Conservation (phyloP, 208 protist genomes). For the Trypanosomatidae sp. region DNA sequence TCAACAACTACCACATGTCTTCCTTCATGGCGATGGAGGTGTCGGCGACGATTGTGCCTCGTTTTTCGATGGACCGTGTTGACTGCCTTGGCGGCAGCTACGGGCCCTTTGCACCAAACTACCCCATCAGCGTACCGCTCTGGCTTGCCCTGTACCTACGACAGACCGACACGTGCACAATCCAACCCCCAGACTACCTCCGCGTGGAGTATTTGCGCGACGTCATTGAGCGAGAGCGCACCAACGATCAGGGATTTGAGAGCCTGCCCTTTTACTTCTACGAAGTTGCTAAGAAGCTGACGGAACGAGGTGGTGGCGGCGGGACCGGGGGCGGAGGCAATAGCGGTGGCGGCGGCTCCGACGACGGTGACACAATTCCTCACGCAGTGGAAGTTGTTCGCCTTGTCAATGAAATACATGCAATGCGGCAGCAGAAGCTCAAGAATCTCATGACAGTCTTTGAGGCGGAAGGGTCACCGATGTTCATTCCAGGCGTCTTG, state of each 20-base stretch:
- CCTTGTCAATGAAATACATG: constrained; percentile 71
- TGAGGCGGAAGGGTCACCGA: constrained; percentile 65
- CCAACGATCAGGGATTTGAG: constrained; percentile 73
- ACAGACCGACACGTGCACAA: constrained; percentile 79
- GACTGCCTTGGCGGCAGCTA: constrained; percentile 63
- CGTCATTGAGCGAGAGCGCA: constrained; percentile 61
- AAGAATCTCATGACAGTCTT: constrained; percentile 81
- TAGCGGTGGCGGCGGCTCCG: constrained; percentile 10
- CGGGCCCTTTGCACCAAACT: constrained; percentile 82
- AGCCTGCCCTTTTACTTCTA: constrained; percentile 89
- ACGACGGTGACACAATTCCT: constrained; percentile 54
- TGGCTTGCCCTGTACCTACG: constrained; percentile 86
- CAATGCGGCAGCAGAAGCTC: constrained; percentile 77
- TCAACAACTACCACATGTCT: constrained; percentile 82
- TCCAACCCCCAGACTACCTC: constrained; percentile 64
- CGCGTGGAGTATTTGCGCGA: constrained; percentile 48
- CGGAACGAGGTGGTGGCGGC: constrained; percentile 29
- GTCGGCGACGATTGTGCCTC: constrained; percentile 69
- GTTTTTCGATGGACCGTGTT: constrained; percentile 78
- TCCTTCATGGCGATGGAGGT: constrained; percentile 79
- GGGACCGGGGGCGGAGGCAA: background rate
- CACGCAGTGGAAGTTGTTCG: constrained; percentile 70
- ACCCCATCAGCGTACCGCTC: constrained; percentile 76
- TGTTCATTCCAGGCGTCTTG: constrained; percentile 84
- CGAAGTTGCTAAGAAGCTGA: constrained; percentile 65